Evolutionary conservation across 257 asterid species (phyloP).

Genomic region (Perilla frutescens): DNA sequence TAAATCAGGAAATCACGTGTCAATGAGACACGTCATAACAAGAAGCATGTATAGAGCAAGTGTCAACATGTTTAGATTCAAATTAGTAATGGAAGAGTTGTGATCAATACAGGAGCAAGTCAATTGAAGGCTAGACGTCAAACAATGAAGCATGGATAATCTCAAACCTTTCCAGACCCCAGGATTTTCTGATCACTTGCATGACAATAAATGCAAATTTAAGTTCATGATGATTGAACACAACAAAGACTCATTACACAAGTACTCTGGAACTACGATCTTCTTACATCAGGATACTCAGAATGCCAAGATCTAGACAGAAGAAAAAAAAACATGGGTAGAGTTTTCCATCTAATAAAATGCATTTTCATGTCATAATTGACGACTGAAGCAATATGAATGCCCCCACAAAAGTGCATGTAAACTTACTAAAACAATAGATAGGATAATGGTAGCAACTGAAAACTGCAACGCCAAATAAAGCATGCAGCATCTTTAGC

Average conservation of each 20-base stretch:
- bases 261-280: neutral
- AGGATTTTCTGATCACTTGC: neutral
- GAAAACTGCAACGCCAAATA: neutral
- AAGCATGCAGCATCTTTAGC: neutral
- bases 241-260: too few relatives aligned
- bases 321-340: neutral
- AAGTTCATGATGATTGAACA: neutral
- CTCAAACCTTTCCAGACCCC: neutral
- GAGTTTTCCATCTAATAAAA: conserved; percentile 4
- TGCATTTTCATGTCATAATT: neutral
- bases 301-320: neutral
- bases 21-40: neutral
- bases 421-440: conserved; percentile 21
- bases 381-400: neutral
- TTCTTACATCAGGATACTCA: conserved; percentile 12
- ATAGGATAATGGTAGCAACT: neutral
- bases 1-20: neutral
- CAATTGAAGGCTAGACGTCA: neutral
- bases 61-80: neutral
- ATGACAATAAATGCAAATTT: conserved; percentile 9
- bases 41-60: conserved; percentile 6
- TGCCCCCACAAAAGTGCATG: neutral
- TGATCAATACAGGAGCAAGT: conserved; percentile 1
- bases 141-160: neutral
- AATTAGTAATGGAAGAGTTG: too few relatives aligned